Evolutionary conservation across 129 eudicot species (phyloP).

Genomic region (Mikania micrantha): DNA sequence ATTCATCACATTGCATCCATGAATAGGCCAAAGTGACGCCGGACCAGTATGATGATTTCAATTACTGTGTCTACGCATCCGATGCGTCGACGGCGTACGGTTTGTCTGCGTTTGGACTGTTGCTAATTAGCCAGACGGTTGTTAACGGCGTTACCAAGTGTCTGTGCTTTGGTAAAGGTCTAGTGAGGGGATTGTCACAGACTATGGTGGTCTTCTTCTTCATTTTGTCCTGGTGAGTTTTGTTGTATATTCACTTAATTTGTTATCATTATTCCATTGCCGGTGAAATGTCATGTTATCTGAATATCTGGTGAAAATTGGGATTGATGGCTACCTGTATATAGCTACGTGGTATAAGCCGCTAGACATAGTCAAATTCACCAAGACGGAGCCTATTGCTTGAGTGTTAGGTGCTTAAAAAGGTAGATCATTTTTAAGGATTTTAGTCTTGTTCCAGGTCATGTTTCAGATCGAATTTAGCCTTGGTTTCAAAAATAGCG

Average conservation of each 20-base stretch:
- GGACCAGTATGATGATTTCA: constrained; percentile 75
- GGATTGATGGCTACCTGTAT: neutral
- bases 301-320: neutral
- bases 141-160: constrained; percentile 90
- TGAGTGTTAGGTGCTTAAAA: too few species aligned
- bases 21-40: constrained; percentile 57
- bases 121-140: constrained; percentile 70
- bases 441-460: too few species aligned
- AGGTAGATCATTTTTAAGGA: too few species aligned
- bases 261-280: neutral
- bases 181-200: constrained; percentile 47
- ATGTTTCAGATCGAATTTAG: too few species aligned
- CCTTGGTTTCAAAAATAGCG: too few species aligned
- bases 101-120: constrained; percentile 77
- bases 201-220: constrained; percentile 64
- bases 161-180: constrained; percentile 84
- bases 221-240: constrained; percentile 71
- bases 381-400: too few species aligned
- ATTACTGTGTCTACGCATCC: constrained; percentile 69
- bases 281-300: neutral
- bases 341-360: too few species aligned
- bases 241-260: neutral
- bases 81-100: constrained; percentile 98
- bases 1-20: neutral
- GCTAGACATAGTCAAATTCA: too few species aligned